phyloP scores from a whole-genome alignment of 2,329 filamentous ascomycete genomes.

The Cercospora sesami region DNA sequence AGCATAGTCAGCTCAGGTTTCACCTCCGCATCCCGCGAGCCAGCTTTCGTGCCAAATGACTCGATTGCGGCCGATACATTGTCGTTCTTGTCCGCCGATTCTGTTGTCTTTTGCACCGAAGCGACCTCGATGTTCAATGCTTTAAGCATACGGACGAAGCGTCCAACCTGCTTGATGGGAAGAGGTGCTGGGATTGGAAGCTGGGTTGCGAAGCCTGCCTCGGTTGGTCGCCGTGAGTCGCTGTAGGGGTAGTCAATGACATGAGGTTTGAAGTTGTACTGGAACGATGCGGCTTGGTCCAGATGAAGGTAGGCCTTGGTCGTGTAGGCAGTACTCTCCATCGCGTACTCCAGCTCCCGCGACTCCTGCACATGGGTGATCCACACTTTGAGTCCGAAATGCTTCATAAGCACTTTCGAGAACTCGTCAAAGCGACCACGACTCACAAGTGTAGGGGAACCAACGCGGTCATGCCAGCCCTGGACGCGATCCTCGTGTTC shows the following conservation, averaged over 20 bases:
- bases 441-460: not conserved
- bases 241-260: not conserved
- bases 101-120: not conserved
- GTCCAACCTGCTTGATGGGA: not conserved
- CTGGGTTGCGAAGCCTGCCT: not conserved
- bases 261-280: not conserved
- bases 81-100: not conserved
- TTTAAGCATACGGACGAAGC: constrained; percentile 1
- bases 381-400: constrained; percentile 16
- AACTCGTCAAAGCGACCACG: not conserved
- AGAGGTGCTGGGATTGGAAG: not conserved
- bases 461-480: not conserved
- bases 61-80: not conserved
- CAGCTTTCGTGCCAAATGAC: not conserved
- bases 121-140: not conserved
- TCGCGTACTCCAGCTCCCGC: not conserved
- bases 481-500: not conserved
- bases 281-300: not conserved
- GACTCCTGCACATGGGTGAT: constrained; percentile 5
- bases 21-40: not conserved
- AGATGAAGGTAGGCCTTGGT: not conserved
- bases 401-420: not conserved
- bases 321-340: not conserved
- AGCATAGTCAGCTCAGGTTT: constrained; percentile 9
- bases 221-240: not conserved